Evolutionary conservation across 805 yeast species (phyloP).

Genomic region (Groenewaldozyma salmanticensis): DNA sequence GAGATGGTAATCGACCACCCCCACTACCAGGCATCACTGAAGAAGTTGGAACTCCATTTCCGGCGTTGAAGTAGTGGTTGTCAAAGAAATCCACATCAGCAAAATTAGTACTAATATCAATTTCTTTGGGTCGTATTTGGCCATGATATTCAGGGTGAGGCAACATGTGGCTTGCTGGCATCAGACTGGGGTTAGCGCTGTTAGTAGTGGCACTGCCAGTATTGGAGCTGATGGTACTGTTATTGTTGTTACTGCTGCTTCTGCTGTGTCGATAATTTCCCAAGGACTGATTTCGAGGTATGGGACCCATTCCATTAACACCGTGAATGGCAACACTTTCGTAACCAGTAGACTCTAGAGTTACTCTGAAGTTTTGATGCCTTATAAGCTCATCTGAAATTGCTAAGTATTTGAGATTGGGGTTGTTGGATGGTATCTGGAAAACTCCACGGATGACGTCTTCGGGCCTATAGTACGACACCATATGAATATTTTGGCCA

Average conservation of each 20-base stretch:
- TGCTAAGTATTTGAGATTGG: slow-evolving; percentile 38
- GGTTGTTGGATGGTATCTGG: slow-evolving; percentile 46
- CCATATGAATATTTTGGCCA: slow-evolving; percentile 42
- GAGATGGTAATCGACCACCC: neutral
- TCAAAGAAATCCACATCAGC: neutral
- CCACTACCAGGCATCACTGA: neutral
- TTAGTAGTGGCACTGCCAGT: slow-evolving; percentile 3
- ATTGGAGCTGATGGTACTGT: slow-evolving; percentile 9
- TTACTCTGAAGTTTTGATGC: slow-evolving; percentile 26
- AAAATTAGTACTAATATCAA: neutral
- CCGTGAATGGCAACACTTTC: neutral
- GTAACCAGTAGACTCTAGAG: slow-evolving; percentile 19
- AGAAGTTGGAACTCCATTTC: neutral
- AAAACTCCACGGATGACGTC: slow-evolving; percentile 58
- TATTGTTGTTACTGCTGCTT: slow-evolving; percentile 1
- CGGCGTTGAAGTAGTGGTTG: neutral
- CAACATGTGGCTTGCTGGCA: neutral
- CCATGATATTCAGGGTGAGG: neutral
- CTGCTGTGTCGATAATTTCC: neutral
- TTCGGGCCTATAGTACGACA: slow-evolving; percentile 67
- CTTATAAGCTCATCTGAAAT: slow-evolving; percentile 29
- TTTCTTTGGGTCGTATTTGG: neutral
- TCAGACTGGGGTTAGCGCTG: slow-evolving; percentile 9
- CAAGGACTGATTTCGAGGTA: too few relatives aligned
- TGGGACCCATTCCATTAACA: neutral